A percentile compares a stretch with the other conserved stretches of the same genome.
Conservation (phyloP, 2,329 filamentous ascomycete genomes). For the Colletotrichum cuscutae region DNA sequence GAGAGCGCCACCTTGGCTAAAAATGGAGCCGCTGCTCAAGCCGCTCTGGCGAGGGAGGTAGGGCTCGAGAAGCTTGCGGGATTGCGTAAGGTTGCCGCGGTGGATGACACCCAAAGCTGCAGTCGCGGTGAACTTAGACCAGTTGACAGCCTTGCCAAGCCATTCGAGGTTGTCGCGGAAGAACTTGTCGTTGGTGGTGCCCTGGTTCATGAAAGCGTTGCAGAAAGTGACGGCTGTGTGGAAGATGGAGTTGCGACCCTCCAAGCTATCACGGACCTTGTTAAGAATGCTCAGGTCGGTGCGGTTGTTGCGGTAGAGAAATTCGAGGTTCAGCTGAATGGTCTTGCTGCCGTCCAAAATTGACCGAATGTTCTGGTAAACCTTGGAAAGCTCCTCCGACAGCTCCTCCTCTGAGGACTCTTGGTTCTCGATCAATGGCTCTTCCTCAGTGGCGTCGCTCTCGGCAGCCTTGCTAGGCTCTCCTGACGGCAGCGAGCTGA, state of each 20-base stretch:
- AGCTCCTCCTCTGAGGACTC: slow-evolving; percentile 62
- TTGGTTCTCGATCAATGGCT: slow-evolving; percentile 60
- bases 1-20: slow-evolving; percentile 94
- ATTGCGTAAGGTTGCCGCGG: slow-evolving; percentile 92
- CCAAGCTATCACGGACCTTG: slow-evolving; percentile 94
- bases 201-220: slow-evolving; percentile 99
- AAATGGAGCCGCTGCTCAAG: slow-evolving; percentile 84
- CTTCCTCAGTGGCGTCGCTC: slow-evolving; percentile 53
- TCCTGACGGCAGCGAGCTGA: slow-evolving; percentile 77
- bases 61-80: slow-evolving; percentile 90
- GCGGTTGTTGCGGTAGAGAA: slow-evolving; percentile 94
- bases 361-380: slow-evolving; percentile 71
- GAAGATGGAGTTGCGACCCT: slow-evolving; percentile 97
- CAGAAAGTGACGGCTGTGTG: slow-evolving; percentile 97
- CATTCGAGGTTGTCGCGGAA: slow-evolving; percentile 98
- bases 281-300: slow-evolving; percentile 93
- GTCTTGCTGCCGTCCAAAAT: slow-evolving; percentile 90
- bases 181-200: slow-evolving; percentile 97
- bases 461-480: slow-evolving; percentile 58
- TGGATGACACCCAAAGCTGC: slow-evolving; percentile 97
- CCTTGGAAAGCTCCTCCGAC: slow-evolving; percentile 63
- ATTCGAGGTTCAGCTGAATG: slow-evolving; percentile 95
- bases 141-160: slow-evolving; percentile 98
- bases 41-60: slow-evolving; percentile 86
- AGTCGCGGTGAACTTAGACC: slow-evolving; percentile 99